phyloP scores from a whole-genome alignment of 192 early-diverging fungal species.

The Linnemannia exigua region DNA sequence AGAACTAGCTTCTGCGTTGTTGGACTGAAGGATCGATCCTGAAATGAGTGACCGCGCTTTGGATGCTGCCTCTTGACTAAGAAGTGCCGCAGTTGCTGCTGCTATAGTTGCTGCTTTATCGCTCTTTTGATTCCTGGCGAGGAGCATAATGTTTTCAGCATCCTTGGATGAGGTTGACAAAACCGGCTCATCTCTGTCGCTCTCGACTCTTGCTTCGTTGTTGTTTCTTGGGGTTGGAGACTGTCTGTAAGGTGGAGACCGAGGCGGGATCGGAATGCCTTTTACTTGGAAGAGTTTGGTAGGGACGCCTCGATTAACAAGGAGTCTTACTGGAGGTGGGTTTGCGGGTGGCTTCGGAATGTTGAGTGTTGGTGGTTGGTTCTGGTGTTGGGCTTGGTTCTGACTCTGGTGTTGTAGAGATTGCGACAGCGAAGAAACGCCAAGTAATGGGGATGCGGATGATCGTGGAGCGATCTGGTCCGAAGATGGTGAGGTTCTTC shows the following conservation, averaged over 20 bases:
- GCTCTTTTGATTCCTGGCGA: slow-evolving; percentile 14
- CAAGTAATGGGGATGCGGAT: neutral
- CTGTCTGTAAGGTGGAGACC: neutral
- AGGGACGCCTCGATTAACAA: slow-evolving; percentile 19
- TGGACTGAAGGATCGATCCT: neutral
- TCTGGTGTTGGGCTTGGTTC: neutral
- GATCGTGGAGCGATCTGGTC: neutral
- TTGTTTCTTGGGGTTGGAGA: neutral
- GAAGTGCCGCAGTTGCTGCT: neutral
- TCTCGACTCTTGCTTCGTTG: neutral
- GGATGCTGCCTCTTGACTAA: neutral
- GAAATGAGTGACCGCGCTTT: slow-evolving; percentile 17
- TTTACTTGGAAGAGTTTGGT: neutral
- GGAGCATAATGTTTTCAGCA: slow-evolving; percentile 43
- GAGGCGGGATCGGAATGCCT: slow-evolving; percentile 4
- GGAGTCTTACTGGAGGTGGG: slow-evolving; percentile 43
- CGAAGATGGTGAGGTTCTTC: neutral
- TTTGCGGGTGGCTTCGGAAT: slow-evolving; percentile 46
- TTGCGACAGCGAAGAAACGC: slow-evolving; percentile 8
- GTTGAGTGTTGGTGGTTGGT: slow-evolving; percentile 33
- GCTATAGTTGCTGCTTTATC: neutral
- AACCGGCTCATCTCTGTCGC: slow-evolving; percentile 18
- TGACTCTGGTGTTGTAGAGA: slow-evolving; percentile 14
- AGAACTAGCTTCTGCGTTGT: neutral
- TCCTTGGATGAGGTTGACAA: slow-evolving; percentile 26